phyloP scores from a whole-genome alignment of 2,329 filamentous ascomycete species.

The Pseudogymnoascus sp. region DNA sequence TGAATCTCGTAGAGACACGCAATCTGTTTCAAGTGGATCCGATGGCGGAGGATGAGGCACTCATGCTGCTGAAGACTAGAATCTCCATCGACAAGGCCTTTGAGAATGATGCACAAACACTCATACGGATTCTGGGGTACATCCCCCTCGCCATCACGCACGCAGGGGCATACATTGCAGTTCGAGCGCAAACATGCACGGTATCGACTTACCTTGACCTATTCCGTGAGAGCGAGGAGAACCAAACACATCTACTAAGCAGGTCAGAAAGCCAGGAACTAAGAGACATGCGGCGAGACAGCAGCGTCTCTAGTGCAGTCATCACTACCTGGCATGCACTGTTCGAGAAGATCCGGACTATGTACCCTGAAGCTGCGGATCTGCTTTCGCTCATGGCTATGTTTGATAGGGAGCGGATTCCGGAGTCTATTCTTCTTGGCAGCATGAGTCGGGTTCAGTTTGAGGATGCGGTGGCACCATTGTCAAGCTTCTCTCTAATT shows the following conservation, averaged over 20 bases:
- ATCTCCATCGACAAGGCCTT: not conserved
- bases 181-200: conserved; percentile 23
- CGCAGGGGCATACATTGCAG: conserved; percentile 24
- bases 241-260: conserved; percentile 24
- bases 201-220: conserved; percentile 33
- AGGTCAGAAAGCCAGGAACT: conserved; percentile 19
- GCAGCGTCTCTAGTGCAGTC: conserved; percentile 28
- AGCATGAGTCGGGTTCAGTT: too few species aligned
- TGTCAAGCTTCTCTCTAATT: too few species aligned
- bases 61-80: conserved; percentile 9
- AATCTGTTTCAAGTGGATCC: not conserved
- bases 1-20: not conserved
- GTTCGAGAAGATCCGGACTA: conserved; percentile 31
- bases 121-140: conserved; percentile 20
- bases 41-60: conserved; percentile 1
- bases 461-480: too few species aligned
- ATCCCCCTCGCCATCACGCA: conserved; percentile 27
- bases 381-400: conserved; percentile 20
- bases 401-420: conserved; percentile 21
- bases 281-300: conserved; percentile 30
- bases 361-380: conserved; percentile 14
- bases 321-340: conserved; percentile 32
- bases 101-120: not conserved
- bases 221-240: conserved; percentile 29
- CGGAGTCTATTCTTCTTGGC: conserved; percentile 3